Evolutionary conservation across 164 flowering plant species (phyloP).

Genomic region (Chimonanthus praecox): DNA sequence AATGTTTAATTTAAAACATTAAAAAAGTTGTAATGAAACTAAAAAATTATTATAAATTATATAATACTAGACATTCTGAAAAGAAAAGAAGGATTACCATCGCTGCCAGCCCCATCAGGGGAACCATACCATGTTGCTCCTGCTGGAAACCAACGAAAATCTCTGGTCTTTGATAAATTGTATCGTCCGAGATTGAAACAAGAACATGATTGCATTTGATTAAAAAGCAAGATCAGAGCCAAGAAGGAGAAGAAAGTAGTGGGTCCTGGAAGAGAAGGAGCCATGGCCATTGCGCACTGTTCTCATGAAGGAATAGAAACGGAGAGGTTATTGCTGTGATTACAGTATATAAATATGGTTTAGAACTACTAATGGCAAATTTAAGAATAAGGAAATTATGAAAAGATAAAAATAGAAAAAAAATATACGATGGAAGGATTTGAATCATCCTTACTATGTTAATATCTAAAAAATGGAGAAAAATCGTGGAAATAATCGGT

Average conservation of each 20-base stretch:
- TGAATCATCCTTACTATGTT: too few species aligned
- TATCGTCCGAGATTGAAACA: slow-evolving; percentile 13
- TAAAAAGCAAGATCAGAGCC: background rate
- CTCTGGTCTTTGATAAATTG: slow-evolving; percentile 9
- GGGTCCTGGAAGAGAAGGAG: slow-evolving; percentile 2
- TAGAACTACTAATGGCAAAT: background rate
- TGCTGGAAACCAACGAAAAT: slow-evolving; percentile 27
- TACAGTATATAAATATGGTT: background rate
- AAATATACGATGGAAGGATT: too few species aligned
- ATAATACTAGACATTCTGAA: too few species aligned
- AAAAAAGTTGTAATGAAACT: too few species aligned
- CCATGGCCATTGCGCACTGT: background rate
- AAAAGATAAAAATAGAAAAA: too few species aligned
- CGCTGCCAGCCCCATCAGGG: slow-evolving; percentile 37
- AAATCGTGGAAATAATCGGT: too few species aligned
- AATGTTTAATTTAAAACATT: too few species aligned
- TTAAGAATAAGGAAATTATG: too few species aligned
- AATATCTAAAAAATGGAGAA: too few species aligned
- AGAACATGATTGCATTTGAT: slow-evolving; percentile 8
- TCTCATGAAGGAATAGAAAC: too few species aligned
- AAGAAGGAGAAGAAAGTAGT: background rate
- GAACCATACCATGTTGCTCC: slow-evolving; percentile 53
- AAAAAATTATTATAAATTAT: too few species aligned
- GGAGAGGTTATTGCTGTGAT: too few species aligned
- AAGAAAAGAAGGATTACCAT: slow-evolving; percentile 20